Evolutionary conservation across 177 flowering plant genomes (phyloP).

Genomic region (Vitis hybrid): DNA sequence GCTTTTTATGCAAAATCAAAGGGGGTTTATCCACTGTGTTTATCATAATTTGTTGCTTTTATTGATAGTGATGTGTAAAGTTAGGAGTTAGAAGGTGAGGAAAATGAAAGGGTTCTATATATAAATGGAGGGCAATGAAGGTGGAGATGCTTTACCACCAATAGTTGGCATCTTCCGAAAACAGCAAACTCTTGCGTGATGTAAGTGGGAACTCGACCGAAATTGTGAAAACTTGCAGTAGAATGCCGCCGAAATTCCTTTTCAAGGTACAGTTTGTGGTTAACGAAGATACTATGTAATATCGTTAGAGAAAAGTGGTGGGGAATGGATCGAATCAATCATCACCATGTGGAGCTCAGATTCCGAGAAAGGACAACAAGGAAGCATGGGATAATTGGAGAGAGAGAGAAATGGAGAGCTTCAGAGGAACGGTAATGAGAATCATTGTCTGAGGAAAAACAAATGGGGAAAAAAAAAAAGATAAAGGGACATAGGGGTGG

Average conservation of each 20-base stretch:
- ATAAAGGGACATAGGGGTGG: slow-evolving; percentile 8
- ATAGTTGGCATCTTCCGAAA: no score
- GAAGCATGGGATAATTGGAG: slow-evolving; percentile 51
- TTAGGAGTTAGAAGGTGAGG: no score
- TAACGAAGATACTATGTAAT: slow-evolving; percentile 1
- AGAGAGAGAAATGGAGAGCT: slow-evolving; percentile 23
- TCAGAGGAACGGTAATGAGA: slow-evolving; percentile 33
- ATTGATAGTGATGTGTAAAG: no score
- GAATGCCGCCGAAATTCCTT: slow-evolving; percentile 28
- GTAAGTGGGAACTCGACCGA: no score
- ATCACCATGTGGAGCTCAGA: slow-evolving; percentile 20
- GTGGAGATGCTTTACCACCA: no score
- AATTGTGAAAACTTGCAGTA: neutral
- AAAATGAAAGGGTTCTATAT: no score
- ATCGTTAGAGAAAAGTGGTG: neutral
- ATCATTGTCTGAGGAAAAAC: slow-evolving; percentile 17
- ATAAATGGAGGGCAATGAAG: no score
- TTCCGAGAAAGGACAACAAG: slow-evolving; percentile 36
- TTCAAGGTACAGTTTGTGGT: neutral
- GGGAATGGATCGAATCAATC: slow-evolving; percentile 10
- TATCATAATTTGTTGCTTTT: no score
- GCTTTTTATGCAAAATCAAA: no score
- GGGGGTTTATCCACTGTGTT: no score
- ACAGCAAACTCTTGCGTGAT: no score
- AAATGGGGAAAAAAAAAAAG: slow-evolving; percentile 2